Percentiles rank a stretch among this genome's conserved stretches.
phyloP scores from a whole-genome alignment of 495 filamentous ascomycete species.

The Elasticomyces elasticus region DNA sequence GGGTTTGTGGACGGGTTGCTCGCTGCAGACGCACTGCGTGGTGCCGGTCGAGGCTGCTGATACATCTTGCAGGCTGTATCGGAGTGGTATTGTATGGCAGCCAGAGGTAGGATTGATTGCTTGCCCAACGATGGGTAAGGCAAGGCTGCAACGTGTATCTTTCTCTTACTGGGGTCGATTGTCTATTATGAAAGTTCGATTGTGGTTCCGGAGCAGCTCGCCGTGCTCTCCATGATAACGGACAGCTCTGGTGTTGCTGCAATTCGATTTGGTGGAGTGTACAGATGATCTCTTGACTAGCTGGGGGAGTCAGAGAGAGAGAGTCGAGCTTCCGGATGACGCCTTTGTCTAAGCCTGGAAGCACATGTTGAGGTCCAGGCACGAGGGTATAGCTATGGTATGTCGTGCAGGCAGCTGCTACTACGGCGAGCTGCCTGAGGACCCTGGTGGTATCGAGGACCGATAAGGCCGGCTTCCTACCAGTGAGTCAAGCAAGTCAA shows the following conservation, averaged over 20 bases:
- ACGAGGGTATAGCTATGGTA: background rate
- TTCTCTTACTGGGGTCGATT: background rate
- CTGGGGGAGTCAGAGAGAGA: background rate
- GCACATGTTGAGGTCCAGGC: background rate
- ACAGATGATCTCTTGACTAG: background rate
- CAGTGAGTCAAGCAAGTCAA: background rate
- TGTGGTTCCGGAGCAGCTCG: background rate
- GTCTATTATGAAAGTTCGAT: background rate
- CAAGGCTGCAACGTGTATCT: background rate
- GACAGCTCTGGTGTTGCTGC: background rate
- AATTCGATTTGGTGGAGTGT: background rate
- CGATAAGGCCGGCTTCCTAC: background rate
- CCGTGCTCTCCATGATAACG: background rate
- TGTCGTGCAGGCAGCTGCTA: background rate
- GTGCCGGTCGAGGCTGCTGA: constrained; percentile 68
- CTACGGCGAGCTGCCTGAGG: background rate
- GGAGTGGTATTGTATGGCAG: background rate
- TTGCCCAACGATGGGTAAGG: background rate
- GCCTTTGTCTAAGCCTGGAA: background rate
- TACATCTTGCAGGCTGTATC: constrained; percentile 47
- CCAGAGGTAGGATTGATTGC: too few species aligned
- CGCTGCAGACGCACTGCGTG: constrained; percentile 53
- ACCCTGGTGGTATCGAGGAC: background rate
- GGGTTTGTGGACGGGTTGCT: constrained; percentile 57
- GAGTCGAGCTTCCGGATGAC: background rate